A percentile compares a stretch with the other conserved stretches of the same genome.
Conservation (phyloP, 495 filamentous ascomycete genomes). For the Podospora bellae-mahoneyi region DNA sequence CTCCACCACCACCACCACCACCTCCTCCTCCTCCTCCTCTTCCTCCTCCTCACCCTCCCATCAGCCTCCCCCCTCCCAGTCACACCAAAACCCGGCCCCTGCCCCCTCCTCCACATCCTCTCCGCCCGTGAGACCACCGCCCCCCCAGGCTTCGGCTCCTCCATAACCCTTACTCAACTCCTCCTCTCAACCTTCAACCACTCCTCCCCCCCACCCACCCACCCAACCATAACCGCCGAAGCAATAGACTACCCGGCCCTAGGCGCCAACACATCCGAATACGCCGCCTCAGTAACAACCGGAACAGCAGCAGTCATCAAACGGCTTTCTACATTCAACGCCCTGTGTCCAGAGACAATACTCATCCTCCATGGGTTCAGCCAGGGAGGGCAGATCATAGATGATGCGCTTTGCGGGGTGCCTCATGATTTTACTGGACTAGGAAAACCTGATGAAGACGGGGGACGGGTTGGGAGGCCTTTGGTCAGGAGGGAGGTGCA, state of each 20-base stretch:
- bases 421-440: slow-evolving; percentile 33
- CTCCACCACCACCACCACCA: too few species aligned
- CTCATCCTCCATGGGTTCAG: slow-evolving; percentile 59
- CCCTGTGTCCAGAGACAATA: slow-evolving; percentile 49
- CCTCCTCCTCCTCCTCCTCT: not conserved
- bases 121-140: slow-evolving; percentile 61
- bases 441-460: slow-evolving; percentile 25
- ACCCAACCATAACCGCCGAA: slow-evolving; percentile 42
- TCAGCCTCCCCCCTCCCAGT: not conserved
- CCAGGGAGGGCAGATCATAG: slow-evolving; percentile 59
- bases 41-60: not conserved
- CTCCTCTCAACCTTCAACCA: slow-evolving; percentile 42
- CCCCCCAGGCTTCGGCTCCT: slow-evolving; percentile 52
- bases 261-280: slow-evolving; percentile 43
- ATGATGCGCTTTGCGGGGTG: slow-evolving; percentile 59
- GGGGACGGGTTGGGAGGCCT: slow-evolving; percentile 12
- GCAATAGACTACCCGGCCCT: slow-evolving; percentile 59
- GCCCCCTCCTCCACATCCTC: slow-evolving; percentile 54
- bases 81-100: slow-evolving; percentile 17
- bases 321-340: slow-evolving; percentile 49
- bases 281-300: slow-evolving; percentile 46
- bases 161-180: slow-evolving; percentile 49
- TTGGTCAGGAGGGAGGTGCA: slow-evolving; percentile 45
- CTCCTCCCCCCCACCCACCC: slow-evolving; percentile 24
- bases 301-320: slow-evolving; percentile 51